Percentiles rank a stretch among this genome's conserved stretches.
phyloP scores from a whole-genome alignment of 345 rosid species.

The Acer campestre region DNA sequence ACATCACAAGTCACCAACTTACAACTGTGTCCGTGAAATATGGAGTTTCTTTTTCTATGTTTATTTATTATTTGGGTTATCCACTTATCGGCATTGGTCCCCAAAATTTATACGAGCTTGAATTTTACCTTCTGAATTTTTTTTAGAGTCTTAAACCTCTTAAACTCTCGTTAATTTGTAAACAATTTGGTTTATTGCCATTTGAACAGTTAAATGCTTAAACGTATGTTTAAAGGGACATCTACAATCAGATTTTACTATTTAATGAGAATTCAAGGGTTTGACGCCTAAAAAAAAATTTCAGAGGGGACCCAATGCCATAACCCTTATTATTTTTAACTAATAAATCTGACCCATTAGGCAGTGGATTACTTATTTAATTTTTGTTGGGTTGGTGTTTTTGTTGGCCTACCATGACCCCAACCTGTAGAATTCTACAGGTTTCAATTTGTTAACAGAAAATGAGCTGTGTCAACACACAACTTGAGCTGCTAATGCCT shows the following conservation, averaged over 20 bases:
- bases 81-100: fast-evolving
- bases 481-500: neutral
- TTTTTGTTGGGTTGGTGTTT: neutral
- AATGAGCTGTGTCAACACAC: neutral
- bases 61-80: neutral
- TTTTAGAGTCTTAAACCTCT: too few species aligned
- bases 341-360: neutral
- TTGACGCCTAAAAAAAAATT: too few species aligned
- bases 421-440: neutral
- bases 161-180: too few species aligned
- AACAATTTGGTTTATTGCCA: too few species aligned
- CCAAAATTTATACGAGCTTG: too few species aligned
- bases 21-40: too few species aligned
- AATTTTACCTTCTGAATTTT: too few species aligned
- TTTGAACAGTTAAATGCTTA: too few species aligned
- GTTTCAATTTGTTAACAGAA: neutral
- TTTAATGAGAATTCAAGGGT: too few species aligned
- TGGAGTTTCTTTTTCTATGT: neutral
- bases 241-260: too few species aligned
- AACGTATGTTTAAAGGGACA: too few species aligned
- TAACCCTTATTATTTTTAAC: neutral
- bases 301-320: too few species aligned
- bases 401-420: neutral
- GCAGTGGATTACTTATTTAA: neutral
- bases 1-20: neutral